Conservation (phyloP, 768 basidiomycete species). For the Glaciozyma martinii region DNA sequence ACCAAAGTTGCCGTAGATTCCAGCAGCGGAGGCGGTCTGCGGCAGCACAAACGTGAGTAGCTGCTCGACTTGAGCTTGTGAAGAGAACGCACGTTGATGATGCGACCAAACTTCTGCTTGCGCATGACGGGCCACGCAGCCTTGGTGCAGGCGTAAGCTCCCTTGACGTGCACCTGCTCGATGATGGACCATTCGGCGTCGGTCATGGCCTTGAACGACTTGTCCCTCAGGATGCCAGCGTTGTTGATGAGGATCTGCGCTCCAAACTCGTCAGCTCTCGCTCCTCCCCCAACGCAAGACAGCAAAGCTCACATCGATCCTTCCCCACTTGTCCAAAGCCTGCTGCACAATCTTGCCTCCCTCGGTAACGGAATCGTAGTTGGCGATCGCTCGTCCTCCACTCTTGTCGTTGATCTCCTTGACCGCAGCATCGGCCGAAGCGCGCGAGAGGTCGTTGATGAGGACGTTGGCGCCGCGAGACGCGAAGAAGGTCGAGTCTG, state of each 20-base stretch:
- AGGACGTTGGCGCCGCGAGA: constrained; percentile 86
- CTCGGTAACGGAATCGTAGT: constrained; percentile 77
- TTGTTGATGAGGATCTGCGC: constrained; percentile 65
- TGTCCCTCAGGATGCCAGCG: constrained; percentile 39
- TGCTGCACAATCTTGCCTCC: constrained; percentile 77
- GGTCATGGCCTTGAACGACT: constrained; percentile 85
- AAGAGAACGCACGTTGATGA: constrained; percentile 54
- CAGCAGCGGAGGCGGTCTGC: constrained; percentile 77
- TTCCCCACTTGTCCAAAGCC: constrained; percentile 75
- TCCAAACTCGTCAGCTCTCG: neutral
- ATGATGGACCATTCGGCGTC: constrained; percentile 49
- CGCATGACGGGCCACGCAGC: constrained; percentile 94
- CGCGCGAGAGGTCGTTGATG: constrained; percentile 84
- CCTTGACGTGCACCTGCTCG: constrained; percentile 64
- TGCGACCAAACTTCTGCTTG: constrained; percentile 85
- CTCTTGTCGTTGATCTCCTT: constrained; percentile 2
- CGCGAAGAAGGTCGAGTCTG: constrained; percentile 87
- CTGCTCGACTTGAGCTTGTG: too few relatives aligned
- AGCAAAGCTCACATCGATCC: constrained; percentile 46
- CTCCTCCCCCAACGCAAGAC: too few relatives aligned
- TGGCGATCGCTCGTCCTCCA: constrained; percentile 57
- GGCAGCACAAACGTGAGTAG: neutral
- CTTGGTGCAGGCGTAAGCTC: constrained; percentile 82
- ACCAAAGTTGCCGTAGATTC: constrained; percentile 69
- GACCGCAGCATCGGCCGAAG: constrained; percentile 61